Conservation (phyloP, 2,329 filamentous ascomycete genomes). For the Sporothrix luriei region DNA sequence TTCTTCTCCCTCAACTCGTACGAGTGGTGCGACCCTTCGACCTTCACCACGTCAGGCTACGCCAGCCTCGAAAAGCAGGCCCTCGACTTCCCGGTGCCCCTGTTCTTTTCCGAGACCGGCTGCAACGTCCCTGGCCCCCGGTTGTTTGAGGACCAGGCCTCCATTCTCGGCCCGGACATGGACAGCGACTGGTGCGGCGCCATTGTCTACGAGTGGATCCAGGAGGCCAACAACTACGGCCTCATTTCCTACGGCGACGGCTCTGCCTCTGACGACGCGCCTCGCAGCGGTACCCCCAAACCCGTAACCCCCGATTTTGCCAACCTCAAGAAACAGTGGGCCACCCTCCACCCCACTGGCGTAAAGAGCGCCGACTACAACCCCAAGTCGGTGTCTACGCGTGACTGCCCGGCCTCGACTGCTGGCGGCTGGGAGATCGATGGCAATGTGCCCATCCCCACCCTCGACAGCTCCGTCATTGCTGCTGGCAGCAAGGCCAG, state of each 20-base stretch:
- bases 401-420: constrained; percentile 71
- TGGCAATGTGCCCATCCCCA: constrained; percentile 69
- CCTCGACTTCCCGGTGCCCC: constrained; percentile 73
- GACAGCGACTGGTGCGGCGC: constrained; percentile 69
- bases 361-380: constrained; percentile 68
- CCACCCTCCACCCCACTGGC: constrained; percentile 68
- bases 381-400: constrained; percentile 61
- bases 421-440: constrained; percentile 71
- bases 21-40: constrained; percentile 69
- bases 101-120: constrained; percentile 88
- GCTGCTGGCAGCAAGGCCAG: constrained; percentile 38
- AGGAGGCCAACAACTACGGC: constrained; percentile 82
- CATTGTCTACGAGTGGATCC: constrained; percentile 88
- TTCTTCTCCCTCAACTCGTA: constrained; percentile 88
- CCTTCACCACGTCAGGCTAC: constrained; percentile 69
- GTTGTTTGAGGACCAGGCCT: constrained; percentile 70
- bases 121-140: constrained; percentile 69
- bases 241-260: constrained; percentile 72
- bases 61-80: constrained; percentile 66
- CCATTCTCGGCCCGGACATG: constrained; percentile 78
- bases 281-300: constrained; percentile 70
- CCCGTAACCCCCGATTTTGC: constrained; percentile 75
- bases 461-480: constrained; percentile 34
- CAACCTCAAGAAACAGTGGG: constrained; percentile 78
- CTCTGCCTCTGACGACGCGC: constrained; percentile 65